These are phyloP conservation scores for Nowakowskiella sp. DNA, from an alignment of 192 early-diverging fungal species.

Conservation along the genomic window DNA sequence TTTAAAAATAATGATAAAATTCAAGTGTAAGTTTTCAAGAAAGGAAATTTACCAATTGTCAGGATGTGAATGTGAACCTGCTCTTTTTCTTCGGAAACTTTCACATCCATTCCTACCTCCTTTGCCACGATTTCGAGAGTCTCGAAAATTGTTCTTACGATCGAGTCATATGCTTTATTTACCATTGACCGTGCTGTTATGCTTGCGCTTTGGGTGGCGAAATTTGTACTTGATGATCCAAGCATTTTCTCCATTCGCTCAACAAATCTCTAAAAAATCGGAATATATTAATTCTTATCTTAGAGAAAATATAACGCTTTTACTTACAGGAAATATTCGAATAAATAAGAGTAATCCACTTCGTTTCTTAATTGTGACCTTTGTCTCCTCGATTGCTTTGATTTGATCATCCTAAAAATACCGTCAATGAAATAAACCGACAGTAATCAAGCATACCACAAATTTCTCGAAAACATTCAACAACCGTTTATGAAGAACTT, in stretches of 20 bases:
- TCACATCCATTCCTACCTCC: conserved; percentile 52
- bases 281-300: neutral
- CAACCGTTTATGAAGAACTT: conserved; percentile 57
- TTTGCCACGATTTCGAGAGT: conserved; percentile 75
- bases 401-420: conserved; percentile 69
- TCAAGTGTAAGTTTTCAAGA: conserved; percentile 1
- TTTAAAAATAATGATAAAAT: conserved; percentile 1
- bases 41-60: conserved; percentile 47
- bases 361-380: conserved; percentile 77
- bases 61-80: conserved; percentile 83
- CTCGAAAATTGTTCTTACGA: conserved; percentile 80
- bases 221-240: conserved; percentile 20
- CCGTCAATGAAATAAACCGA: conserved; percentile 2
- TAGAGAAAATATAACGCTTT: neutral
- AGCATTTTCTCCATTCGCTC: conserved; percentile 63
- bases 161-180: conserved; percentile 69
- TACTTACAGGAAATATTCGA: conserved; percentile 76
- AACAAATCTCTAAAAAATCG: conserved; percentile 59
- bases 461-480: conserved; percentile 70
- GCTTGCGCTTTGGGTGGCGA: conserved; percentile 26
- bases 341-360: conserved; percentile 85
- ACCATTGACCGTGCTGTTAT: conserved; percentile 61
- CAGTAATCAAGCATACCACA: conserved; percentile 33
- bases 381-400: conserved; percentile 82
- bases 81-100: conserved; percentile 70